Conservation (phyloP, 257 asterid species). For the Buddleja alternifolia region DNA sequence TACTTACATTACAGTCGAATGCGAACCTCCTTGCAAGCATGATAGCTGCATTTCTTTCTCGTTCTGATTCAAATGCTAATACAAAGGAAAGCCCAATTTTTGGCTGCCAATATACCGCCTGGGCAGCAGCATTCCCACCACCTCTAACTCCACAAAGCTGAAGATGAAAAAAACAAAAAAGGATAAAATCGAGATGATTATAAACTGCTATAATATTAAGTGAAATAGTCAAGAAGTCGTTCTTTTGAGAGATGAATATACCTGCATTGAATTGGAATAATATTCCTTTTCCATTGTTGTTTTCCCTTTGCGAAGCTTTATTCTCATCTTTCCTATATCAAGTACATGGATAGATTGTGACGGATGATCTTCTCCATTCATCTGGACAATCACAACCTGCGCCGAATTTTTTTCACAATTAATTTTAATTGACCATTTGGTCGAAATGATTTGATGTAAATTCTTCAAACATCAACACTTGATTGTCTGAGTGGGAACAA, state of each 20-base stretch:
- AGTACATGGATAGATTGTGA: slow-evolving; percentile 74
- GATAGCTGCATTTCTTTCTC: slow-evolving; percentile 91
- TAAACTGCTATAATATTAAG: background rate
- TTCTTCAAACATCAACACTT: no score
- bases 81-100: slow-evolving; percentile 67
- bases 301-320: slow-evolving; percentile 80
- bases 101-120: slow-evolving; percentile 84
- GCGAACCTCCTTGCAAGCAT: slow-evolving; percentile 93
- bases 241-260: slow-evolving; percentile 25
- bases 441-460: no score
- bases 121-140: slow-evolving; percentile 95
- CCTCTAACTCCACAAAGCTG: slow-evolving; percentile 98
- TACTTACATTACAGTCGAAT: slow-evolving; percentile 84
- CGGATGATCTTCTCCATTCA: slow-evolving; percentile 70
- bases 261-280: slow-evolving; percentile 94
- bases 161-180: slow-evolving; percentile 13
- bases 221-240: background rate
- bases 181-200: background rate
- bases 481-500: no score
- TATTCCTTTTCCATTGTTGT: slow-evolving; percentile 74
- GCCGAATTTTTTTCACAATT: slow-evolving; percentile 20
- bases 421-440: no score
- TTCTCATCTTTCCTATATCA: slow-evolving; percentile 88
- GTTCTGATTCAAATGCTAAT: slow-evolving; percentile 80
- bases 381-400: slow-evolving; percentile 81